Evolutionary conservation across 306 rosid species (phyloP), one percentile per base, ranked within the genome.

Genomic region (Rosa persica): DNA sequence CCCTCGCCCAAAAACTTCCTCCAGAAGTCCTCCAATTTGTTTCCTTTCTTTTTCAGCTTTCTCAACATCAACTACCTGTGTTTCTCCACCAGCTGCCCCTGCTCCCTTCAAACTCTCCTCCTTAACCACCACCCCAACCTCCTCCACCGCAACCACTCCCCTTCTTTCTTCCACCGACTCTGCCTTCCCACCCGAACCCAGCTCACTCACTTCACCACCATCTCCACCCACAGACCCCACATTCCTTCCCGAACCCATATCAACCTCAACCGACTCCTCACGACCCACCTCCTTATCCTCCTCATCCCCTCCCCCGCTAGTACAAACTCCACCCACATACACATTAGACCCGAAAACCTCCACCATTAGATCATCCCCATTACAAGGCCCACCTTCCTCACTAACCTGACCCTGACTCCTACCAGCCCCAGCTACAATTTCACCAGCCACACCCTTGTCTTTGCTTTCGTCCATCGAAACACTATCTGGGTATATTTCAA

Each of bases 321-420:
- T 84, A 76, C 93, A 91, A 76, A 93, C 96, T 64, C 94, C 98
- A 80, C 93, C 96, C 81, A 89, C 88, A 83, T 86, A 93, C 79
- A 93, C 85, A 84, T 87, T 90, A 67, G 96, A 84, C 78, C 92
- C 97, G 74, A 89, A 84, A 65, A 91, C 97, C 87, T 88, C 93
- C 79, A 91, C 88, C 94, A 91, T 86, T 78, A 91, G 67, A 49
- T 89, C 98, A 75, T 82, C 89, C 82, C 93, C 97, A 86, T 86
- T 87, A 82, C 97, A 90, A 70, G 67, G 70, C 58, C 80, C 91
- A 57, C 81, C 83, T 69, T 66, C 88, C 48, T 61, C 87, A 42
- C 54, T 82, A 36, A 54, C 87, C 34, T 30, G 34, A 30, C 34
- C 34, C 34, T 30, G 34, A 30, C 34, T 30, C 34, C 34, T 3